Evolutionary conservation across 169 alveolate genomes (phyloP), one percentile per base, ranked within the genome.

Genomic region (Blepharisma undulans): DNA sequence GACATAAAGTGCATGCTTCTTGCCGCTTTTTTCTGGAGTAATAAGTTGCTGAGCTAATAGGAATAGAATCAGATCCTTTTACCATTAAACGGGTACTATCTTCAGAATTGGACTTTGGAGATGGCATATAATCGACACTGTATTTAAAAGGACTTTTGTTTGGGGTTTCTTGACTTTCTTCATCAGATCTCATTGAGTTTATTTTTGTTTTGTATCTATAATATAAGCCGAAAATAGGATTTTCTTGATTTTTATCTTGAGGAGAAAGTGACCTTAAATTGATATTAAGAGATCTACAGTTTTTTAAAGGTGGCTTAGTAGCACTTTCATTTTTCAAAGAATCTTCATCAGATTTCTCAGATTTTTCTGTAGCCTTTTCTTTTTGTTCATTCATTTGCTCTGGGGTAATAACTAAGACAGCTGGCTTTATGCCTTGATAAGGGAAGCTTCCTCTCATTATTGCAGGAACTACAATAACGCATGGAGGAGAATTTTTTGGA

Each of bases 381-480:
- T 22, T 22, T 22, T 72, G 29, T 6, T 72, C 33, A 4, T 72
- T 72, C 80, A 72, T 72, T 25, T 72, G 36, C 19, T 72, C 80
- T 48, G 66, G 2, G 19, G 29, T 72, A 4, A 72, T 25, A 3
- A 72, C 33, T 5, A 93, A 30, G 6, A 93, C 94, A 5, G 95
- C 93, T 18, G 96, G 96, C 76, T 94, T 94, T 30, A 94, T 94
- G 25, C 94, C 95, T 84, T 92, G 78, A 76, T 92, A 94, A 33
- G 93, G 93, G 33, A 76, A 94, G 18, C 84, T 85, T 21, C 89
- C 88, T 76, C 93, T 84, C 32, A 30, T 60, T 7, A 94, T 94
- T 4, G 93, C 85, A 16, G 96, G 96, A 7, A 91, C 90, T 4
- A 94, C 95, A 5, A 92, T 91, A 29, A 94, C 94, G 66, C 93